These are phyloP conservation scores for Massospora cicadina DNA, from an alignment of 371 early-diverging fungal genomes.

Conservation along the genomic window DNA sequence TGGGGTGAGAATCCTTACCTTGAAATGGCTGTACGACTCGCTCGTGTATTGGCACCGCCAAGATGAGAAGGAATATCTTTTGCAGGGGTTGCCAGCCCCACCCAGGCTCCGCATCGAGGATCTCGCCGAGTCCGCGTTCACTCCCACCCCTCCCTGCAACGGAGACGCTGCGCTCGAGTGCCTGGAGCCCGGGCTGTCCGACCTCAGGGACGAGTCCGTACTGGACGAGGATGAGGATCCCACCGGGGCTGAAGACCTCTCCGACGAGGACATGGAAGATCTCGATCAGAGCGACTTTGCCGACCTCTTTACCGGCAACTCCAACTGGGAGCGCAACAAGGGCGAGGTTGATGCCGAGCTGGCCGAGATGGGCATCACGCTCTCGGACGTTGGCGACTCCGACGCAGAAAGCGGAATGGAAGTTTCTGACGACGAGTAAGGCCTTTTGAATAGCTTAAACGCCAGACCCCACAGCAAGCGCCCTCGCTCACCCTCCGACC, in stretches of 20 bases:
- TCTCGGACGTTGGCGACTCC: neutral
- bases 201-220: neutral
- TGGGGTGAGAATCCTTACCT: neutral
- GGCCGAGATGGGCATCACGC: constrained; percentile 2
- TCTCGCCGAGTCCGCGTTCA: neutral
- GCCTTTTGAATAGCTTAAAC: neutral
- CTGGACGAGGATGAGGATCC: neutral
- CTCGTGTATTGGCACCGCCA: neutral
- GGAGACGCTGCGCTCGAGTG: neutral
- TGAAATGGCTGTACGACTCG: constrained; percentile 5
- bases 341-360: constrained; percentile 5
- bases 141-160: constrained; percentile 3
- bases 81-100: neutral
- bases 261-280: neutral
- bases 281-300: neutral
- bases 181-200: neutral
- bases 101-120: neutral
- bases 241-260: neutral
- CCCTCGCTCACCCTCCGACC: neutral
- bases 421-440: neutral
- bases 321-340: neutral
- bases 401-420: neutral
- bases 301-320: neutral
- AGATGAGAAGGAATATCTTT: neutral
- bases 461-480: neutral